Evolutionary conservation across 2,329 filamentous ascomycete genomes (phyloP), one percentile per base, ranked within the genome.

Genomic region (Colletotrichum camelliae): DNA sequence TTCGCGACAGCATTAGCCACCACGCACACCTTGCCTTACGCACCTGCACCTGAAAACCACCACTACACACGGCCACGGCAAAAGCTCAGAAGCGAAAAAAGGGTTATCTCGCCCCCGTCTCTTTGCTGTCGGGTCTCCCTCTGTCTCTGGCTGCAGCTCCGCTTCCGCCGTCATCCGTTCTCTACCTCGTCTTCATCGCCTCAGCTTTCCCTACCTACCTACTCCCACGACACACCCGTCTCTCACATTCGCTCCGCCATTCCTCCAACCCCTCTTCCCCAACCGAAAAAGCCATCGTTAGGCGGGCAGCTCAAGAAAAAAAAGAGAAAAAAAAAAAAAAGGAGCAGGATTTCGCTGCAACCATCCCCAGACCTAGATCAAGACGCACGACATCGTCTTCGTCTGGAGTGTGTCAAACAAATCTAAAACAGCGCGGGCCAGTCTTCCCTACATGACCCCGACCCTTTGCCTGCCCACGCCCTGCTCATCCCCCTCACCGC

Each of bases 391-490:
- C 72, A 57, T 70, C 29, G 16, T 77, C 75, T 73, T 76, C 73
- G 55, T 76, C 75, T 72, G 68, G 62, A 72, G 39, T 66, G 73
- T 62, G 68, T 77, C 75, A 77, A 77, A 77, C 75, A 76, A 72
- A 62, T 73, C 72, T 64, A 68, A 77, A 77, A 77, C 75, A 73
- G 69, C 39, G 62, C 73, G 68, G 43, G 69, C 69, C 67, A 75
- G 33, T 61, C 27, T 62, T 43, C 71, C 65, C 24, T 58, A 35
- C 39, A 57, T 31, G 62, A 74, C 60, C 70, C 60, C 66, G 24
- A 70, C 70, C 43, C 35, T 39, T 27, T 48, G 52, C 43, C 67
- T 39, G 39, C 58, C 70, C 33, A 52, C 66, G 65, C 65, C 58
- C 55, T 71, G 58, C 33, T 64, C 60, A 21, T 66, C 58, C 37